phyloP scores from a whole-genome alignment of 768 basidiomycete genomes.

The Tricholoma furcatifolium region DNA sequence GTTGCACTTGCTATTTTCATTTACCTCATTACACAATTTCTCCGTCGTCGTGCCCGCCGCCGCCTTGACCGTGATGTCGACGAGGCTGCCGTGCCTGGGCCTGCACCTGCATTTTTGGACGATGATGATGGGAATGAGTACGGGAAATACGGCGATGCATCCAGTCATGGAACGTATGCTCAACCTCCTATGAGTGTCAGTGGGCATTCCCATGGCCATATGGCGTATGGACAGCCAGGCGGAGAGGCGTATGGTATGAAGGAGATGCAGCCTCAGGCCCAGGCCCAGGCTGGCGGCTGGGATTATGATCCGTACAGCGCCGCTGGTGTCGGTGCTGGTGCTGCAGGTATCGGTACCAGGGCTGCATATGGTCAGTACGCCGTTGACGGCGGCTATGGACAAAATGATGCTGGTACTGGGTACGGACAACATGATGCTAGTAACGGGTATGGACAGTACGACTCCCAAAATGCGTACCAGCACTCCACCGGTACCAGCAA shows the following conservation, averaged over 20 bases:
- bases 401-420: no score
- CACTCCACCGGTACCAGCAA: background rate
- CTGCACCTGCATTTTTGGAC: constrained; percentile 54
- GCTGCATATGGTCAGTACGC: background rate
- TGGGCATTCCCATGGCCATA: no score
- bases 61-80: constrained; percentile 73
- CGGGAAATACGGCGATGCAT: background rate
- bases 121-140: constrained; percentile 36
- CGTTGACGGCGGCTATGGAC: no score
- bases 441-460: background rate
- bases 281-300: background rate
- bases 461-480: background rate
- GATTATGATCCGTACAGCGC: background rate
- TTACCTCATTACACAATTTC: constrained; percentile 43
- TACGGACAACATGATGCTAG: no score
- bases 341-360: background rate
- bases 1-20: constrained; percentile 53
- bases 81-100: constrained; percentile 58
- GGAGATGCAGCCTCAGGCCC: background rate
- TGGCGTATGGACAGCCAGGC: no score
- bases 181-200: background rate
- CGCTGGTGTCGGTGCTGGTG: no score
- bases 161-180: background rate
- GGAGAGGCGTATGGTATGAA: background rate
- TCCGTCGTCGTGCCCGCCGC: constrained; percentile 64